phyloP scores from a whole-genome alignment of 441 rosid genomes.

The Populus hybrid region DNA sequence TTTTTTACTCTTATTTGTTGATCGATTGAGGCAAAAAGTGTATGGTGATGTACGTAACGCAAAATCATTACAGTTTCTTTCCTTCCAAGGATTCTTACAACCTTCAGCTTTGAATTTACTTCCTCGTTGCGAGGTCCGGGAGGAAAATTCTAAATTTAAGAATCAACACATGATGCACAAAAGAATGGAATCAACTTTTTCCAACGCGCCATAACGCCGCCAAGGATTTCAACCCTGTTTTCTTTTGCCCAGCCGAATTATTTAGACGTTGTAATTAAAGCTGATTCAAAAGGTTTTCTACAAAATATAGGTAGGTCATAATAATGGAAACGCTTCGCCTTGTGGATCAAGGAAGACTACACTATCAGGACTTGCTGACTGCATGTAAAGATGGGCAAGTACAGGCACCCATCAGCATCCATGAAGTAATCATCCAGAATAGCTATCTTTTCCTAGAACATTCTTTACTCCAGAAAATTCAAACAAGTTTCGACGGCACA shows the following conservation, averaged over 20 bases:
- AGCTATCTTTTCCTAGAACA: not conserved
- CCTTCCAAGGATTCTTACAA: not conserved
- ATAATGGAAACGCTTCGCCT: not conserved
- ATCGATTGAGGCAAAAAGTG: not conserved
- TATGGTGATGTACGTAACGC: conserved; percentile 1
- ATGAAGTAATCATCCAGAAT: not conserved
- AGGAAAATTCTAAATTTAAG: conserved; percentile 3
- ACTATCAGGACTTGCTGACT: not conserved
- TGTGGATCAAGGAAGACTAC: not conserved
- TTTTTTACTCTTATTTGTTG: not conserved
- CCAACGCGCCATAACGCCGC: not conserved
- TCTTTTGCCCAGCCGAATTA: not conserved
- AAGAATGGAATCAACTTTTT: not conserved
- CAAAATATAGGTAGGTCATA: too few relatives aligned
- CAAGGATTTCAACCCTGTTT: not conserved
- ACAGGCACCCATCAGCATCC: not conserved
- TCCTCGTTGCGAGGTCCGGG: not conserved
- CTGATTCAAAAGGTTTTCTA: too few relatives aligned
- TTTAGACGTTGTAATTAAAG: not conserved
- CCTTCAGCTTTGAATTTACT: not conserved
- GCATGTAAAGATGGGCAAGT: not conserved
- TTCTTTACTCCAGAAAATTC: not conserved
- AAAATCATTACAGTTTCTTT: not conserved
- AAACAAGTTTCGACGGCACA: not conserved
- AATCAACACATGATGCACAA: not conserved